phyloP scores from a whole-genome alignment of 306 rosid species.

The Betula pendula region DNA sequence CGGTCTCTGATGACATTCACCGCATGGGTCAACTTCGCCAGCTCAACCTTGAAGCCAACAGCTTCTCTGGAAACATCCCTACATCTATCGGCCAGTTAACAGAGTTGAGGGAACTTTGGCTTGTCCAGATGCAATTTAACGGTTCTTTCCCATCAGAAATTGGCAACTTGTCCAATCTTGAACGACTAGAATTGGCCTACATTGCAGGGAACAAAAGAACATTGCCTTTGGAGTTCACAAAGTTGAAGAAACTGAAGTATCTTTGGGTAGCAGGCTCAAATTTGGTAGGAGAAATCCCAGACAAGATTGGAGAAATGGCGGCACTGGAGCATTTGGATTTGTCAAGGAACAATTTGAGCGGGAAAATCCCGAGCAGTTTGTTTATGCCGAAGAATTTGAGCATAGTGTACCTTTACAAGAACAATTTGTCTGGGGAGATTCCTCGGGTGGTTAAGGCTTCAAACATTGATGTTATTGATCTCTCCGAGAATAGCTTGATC shows the following conservation, averaged over 20 bases:
- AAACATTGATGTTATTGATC: conserved; percentile 43
- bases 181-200: conserved; percentile 30
- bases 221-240: conserved; percentile 45
- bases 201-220: conserved; percentile 14
- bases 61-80: conserved; percentile 62
- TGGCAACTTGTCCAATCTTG: conserved; percentile 61
- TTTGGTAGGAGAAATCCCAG: conserved; percentile 61
- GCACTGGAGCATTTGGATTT: conserved; percentile 54
- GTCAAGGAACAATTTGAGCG: conserved; percentile 36
- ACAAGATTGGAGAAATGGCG: conserved; percentile 49
- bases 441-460: conserved; percentile 53
- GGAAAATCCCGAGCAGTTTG: conserved; percentile 53
- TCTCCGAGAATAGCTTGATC: conserved; percentile 40
- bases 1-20: conserved; percentile 50
- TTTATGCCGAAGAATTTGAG: conserved; percentile 49
- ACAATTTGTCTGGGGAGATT: conserved; percentile 52
- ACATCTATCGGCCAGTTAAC: conserved; percentile 41
- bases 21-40: conserved; percentile 33
- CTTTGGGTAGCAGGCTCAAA: conserved; percentile 36
- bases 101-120: conserved; percentile 38
- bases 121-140: conserved; percentile 26
- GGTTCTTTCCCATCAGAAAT: conserved; percentile 63
- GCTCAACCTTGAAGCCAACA: conserved; percentile 46
- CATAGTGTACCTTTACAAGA: conserved; percentile 34
- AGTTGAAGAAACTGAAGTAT: conserved; percentile 48